These are phyloP conservation scores for Calocybe indica DNA, from an alignment of 768 basidiomycete genomes.

Conservation along the genomic window DNA sequence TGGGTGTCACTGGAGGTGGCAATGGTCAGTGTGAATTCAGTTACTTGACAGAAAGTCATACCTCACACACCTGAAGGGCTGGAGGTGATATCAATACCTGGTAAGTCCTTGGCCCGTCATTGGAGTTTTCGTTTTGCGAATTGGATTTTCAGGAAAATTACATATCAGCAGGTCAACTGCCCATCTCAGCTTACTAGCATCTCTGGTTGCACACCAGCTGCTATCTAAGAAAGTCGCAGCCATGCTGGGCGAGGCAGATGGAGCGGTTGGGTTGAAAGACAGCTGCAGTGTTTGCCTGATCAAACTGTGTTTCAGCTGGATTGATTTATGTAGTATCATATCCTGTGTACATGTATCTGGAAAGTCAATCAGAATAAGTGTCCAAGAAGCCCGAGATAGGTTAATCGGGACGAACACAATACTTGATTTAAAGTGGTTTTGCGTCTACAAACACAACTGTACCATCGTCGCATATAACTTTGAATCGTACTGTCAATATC, in stretches of 20 bases:
- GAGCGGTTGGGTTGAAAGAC: background rate
- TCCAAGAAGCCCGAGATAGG: background rate
- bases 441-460: constrained; percentile 38
- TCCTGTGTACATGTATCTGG: too few relatives aligned
- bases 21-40: constrained; percentile 1
- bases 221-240: constrained; percentile 1
- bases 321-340: too few relatives aligned
- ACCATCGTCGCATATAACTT: constrained; percentile 61
- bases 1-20: constrained; percentile 7
- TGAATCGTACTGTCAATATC: constrained; percentile 49
- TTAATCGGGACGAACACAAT: background rate
- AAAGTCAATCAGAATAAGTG: too few relatives aligned
- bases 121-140: background rate
- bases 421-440: constrained; percentile 10
- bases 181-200: constrained; percentile 5
- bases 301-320: too few relatives aligned
- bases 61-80: background rate
- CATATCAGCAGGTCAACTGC: constrained; percentile 6
- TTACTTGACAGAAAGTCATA: background rate
- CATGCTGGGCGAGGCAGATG: background rate
- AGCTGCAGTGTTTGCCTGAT: too few relatives aligned
- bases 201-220: constrained; percentile 6
- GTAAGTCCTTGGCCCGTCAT: background rate
- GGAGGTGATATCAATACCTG: constrained; percentile 6
- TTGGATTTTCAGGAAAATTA: background rate